Evolutionary conservation across 345 rosid genomes (phyloP), one percentile per base, ranked within the genome.

Genomic region (Brassica juncea): DNA sequence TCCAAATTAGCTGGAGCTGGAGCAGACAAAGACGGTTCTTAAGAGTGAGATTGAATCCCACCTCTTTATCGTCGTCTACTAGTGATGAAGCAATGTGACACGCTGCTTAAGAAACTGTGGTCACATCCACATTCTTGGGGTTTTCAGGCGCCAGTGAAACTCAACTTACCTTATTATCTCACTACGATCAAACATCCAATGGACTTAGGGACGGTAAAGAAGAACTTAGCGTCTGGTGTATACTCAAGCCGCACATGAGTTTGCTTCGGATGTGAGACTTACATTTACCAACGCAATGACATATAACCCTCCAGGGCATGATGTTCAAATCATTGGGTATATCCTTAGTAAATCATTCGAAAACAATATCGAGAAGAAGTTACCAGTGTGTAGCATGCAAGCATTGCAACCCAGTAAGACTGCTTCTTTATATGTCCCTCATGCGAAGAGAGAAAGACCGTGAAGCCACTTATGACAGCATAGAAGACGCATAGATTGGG

Each of bases 241-340:
- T 94, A 94, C 83, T 82, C 92, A 62, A 90, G 88, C 80, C 98
- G 25, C 94, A 0, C 73, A 82, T 78, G 97, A 82, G 72, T 91
- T 94, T 84, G 87, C 83, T 76, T 84, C 87, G 79, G 99, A 95
- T 76, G 96, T 91, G 78, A 88, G 93, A 71, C 94, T 93, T 44
- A 87, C 97, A 12, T 91, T 95, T 72, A 77, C 86, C 75, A 93
- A 95, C 84, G 92, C 99, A 68, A 87, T 86, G 96, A 93, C 89
- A 47, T 95, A 95, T 79, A 95, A 95, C 75, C 97, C 97, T 9
- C 91, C 96, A 32, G 93, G 92, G 47, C 90, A 95, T 78, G 91
- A 95, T 68, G 86, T 90, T 64, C 91, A 93, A 78, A 8, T 83
- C 63, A 93, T 95, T 98, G 99, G 94, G 21, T 91, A 86, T 73